Conservation (phyloP, 2,329 filamentous ascomycete genomes). For the Trichoderma semiorbis region DNA sequence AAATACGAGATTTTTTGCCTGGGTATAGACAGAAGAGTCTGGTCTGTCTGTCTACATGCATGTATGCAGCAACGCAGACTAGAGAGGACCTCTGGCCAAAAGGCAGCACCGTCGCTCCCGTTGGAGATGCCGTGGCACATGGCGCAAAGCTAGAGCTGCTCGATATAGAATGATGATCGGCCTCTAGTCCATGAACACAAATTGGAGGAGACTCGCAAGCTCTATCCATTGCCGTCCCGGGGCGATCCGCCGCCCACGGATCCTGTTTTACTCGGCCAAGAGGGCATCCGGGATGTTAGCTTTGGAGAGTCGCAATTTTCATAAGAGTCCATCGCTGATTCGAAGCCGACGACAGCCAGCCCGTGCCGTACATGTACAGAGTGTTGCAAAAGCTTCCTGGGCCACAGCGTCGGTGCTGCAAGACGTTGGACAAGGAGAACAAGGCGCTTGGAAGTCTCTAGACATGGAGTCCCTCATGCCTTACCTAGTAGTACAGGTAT, state of each 20-base stretch:
- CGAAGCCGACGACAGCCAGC: background rate
- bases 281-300: background rate
- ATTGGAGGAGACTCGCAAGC: background rate
- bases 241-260: conserved; percentile 3
- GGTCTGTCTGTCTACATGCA: background rate
- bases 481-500: no score
- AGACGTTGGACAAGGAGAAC: conserved; percentile 14
- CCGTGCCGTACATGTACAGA: background rate
- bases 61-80: background rate
- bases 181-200: background rate
- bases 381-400: background rate
- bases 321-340: background rate
- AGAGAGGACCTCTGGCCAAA: background rate
- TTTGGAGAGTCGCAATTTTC: background rate
- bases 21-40: background rate
- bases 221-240: background rate
- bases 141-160: background rate
- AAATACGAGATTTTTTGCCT: background rate
- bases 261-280: background rate
- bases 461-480: background rate
- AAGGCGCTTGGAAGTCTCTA: background rate
- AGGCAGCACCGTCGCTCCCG: background rate
- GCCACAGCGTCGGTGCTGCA: conserved; percentile 15
- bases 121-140: background rate
- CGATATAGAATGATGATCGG: background rate